Evolutionary conservation across 2,329 filamentous ascomycete species (phyloP).

Genomic region (Colletotrichum tabaci): DNA sequence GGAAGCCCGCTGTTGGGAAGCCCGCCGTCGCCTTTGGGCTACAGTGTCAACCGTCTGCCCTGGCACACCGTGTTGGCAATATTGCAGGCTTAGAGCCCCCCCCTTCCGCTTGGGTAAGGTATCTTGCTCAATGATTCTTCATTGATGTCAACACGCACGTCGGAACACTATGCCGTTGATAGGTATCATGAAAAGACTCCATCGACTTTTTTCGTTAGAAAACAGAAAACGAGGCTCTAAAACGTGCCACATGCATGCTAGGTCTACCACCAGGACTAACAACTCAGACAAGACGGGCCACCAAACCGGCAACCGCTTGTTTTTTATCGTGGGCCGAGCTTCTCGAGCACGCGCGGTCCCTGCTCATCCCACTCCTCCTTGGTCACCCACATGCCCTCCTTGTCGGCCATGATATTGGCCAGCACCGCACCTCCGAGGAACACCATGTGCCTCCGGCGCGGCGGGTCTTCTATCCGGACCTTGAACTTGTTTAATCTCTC

Average conservation of each 20-base stretch:
- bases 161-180: too few species aligned
- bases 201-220: slow-evolving; percentile 42
- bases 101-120: too few species aligned
- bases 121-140: neutral
- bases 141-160: neutral
- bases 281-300: slow-evolving; percentile 6
- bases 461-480: slow-evolving; percentile 98
- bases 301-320: slow-evolving; percentile 35
- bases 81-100: too few species aligned
- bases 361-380: slow-evolving; percentile 98
- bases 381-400: slow-evolving; percentile 98
- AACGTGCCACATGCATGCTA: slow-evolving; percentile 41
- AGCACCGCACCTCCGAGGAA: slow-evolving; percentile 97
- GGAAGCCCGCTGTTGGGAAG: neutral
- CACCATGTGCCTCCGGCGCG: slow-evolving; percentile 98
- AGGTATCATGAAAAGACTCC: slow-evolving; percentile 19
- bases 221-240: slow-evolving; percentile 39
- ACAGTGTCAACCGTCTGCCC: neutral
- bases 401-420: slow-evolving; percentile 99
- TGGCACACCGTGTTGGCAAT: neutral
- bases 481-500: slow-evolving; percentile 99
- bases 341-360: slow-evolving; percentile 86
- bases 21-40: neutral
- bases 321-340: slow-evolving; percentile 86
- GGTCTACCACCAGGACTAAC: slow-evolving; percentile 38